Evolutionary conservation across 1,284 basidiomycete species (phyloP).

Genomic region (Apiotrichum gamsii): DNA sequence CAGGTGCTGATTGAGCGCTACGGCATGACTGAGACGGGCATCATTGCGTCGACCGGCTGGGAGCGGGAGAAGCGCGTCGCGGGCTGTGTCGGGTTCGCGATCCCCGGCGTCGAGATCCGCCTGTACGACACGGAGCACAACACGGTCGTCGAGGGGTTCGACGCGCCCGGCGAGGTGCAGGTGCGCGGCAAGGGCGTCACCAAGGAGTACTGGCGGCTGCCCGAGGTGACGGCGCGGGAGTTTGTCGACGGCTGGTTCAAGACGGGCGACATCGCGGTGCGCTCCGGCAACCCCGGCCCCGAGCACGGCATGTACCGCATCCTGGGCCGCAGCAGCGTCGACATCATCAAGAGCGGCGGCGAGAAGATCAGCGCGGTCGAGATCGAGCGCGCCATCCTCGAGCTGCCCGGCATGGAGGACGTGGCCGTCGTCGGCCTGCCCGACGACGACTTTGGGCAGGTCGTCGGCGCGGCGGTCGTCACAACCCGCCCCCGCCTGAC

Average conservation of each 20-base stretch:
- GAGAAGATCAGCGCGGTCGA: constrained; percentile 45
- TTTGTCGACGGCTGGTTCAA: constrained; percentile 43
- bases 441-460: constrained; percentile 42
- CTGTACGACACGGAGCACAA: constrained; percentile 29
- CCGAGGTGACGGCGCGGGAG: constrained; percentile 33
- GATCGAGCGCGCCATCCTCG: constrained; percentile 39
- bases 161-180: constrained; percentile 37
- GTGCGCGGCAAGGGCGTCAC: constrained; percentile 37
- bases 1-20: constrained; percentile 40
- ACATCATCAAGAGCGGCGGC: constrained; percentile 42
- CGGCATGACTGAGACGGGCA: constrained; percentile 45
- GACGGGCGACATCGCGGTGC: constrained; percentile 42
- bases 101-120: constrained; percentile 33
- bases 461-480: constrained; percentile 28
- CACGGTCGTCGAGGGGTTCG: constrained; percentile 13
- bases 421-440: constrained; percentile 40
- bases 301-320: constrained; percentile 30
- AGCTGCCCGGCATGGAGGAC: constrained; percentile 36
- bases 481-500: constrained; percentile 16
- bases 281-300: constrained; percentile 13
- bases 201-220: constrained; percentile 39
- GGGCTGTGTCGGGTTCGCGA: constrained; percentile 39
- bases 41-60: constrained; percentile 41
- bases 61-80: constrained; percentile 31
- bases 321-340: constrained; percentile 32